Percentiles rank a stretch among this genome's conserved stretches.
Conservation (phyloP, 2,329 filamentous ascomycete species). For the Talaromyces sp. region DNA sequence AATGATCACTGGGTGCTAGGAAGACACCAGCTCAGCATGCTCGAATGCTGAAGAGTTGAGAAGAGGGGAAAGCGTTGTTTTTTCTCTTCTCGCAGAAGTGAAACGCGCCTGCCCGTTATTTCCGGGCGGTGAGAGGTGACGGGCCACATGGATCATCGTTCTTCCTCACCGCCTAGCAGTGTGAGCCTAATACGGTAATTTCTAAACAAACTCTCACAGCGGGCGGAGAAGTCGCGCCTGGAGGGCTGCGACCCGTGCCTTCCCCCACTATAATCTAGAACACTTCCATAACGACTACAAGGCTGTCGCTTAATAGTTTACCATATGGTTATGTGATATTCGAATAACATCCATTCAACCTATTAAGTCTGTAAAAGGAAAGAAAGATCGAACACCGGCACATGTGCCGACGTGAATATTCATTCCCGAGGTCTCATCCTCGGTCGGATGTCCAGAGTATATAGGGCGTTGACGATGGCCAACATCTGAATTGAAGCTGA, state of each 20-base stretch:
- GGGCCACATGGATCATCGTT: conserved; percentile 31
- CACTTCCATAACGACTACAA: too few species aligned
- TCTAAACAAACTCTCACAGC: conserved; percentile 31
- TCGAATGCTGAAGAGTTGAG: conserved; percentile 6
- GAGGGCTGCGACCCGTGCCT: not conserved
- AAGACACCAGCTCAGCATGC: conserved; percentile 14
- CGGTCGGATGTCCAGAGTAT: too few species aligned
- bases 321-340: too few species aligned
- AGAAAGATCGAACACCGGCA: too few species aligned
- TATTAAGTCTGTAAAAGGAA: too few species aligned
- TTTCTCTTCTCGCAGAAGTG: conserved; percentile 24
- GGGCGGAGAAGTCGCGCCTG: not conserved
- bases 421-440: too few species aligned
- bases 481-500: too few species aligned
- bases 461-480: too few species aligned
- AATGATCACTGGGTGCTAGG: not conserved
- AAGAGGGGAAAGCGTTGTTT: conserved; percentile 18
- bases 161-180: conserved; percentile 25
- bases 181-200: conserved; percentile 31
- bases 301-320: too few species aligned
- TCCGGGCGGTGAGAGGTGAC: conserved; percentile 23
- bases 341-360: too few species aligned
- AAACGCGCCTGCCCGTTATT: conserved; percentile 28
- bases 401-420: too few species aligned
- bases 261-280: not conserved